Evolutionary conservation across 345 rosid species (phyloP), one percentile per base, ranked within the genome.

Genomic region (Aquilaria malaccensis): DNA sequence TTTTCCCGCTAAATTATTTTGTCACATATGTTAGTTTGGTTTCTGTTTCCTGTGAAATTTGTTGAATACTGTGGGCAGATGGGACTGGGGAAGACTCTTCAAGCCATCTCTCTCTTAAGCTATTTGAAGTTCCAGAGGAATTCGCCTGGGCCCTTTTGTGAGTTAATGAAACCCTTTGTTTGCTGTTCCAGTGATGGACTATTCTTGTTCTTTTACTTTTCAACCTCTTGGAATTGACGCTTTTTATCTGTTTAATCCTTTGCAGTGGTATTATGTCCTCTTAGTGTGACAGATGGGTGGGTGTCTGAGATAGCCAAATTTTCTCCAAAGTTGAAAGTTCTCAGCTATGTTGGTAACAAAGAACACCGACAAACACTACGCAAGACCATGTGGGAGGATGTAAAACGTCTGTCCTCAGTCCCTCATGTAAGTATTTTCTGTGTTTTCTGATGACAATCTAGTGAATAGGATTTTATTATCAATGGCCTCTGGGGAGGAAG

Each of bases 31-130:
- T 50, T 22, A 22, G 49, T 3, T 10, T 29, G 2, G 53, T 41
- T 52, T 7, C 7, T 37, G 43, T 37, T 37, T 37, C 43, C 7
- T 5, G 3, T 37, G 43, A 37, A 3, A 37, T 37, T 37, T 37
- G 43, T 37, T 43, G 56, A 52, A 11, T 55, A 64, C 59, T 7
- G 47, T 66, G 60, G 49, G 10, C 85, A 91, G 98, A 91, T 91
- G 98, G 96, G 98, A 55, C 62, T 91, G 59, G 98, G 96, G 55
- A 88, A 91, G 77, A 86, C 97, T 67, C 79, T 91, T 59, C 98
- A 88, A 71, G 98, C 98, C 31, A 77, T 86, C 61, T 77, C 91
- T 45, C 75, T 91, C 60, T 37, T 91, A 73, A 81, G 91, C 78
- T 91, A 88, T 68, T 72, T 91, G 85, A 91, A 86, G 70, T 72